Evolutionary conservation across 1,284 basidiomycete genomes (phyloP).

Genomic region (Meira nashicola): DNA sequence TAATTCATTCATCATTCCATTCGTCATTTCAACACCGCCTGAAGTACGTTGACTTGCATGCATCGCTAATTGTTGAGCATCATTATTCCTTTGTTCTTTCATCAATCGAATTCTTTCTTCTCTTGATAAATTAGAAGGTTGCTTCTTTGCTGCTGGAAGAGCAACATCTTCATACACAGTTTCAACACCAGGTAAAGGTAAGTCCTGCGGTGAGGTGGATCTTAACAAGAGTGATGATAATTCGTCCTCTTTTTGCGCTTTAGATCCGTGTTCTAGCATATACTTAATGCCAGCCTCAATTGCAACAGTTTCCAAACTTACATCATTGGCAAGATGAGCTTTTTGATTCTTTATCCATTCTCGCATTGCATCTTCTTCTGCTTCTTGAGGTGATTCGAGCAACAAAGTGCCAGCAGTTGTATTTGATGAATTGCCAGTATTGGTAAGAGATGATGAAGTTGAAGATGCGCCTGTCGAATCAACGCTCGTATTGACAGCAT

Average conservation of each 20-base stretch:
- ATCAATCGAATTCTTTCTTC: slow-evolving; percentile 36
- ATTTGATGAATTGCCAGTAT: background rate
- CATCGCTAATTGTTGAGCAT: background rate
- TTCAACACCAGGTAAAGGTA: background rate
- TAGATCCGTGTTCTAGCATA: background rate
- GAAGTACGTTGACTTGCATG: no score
- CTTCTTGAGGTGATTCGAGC: slow-evolving; percentile 32
- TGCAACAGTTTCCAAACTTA: background rate
- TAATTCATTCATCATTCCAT: slow-evolving; percentile 9
- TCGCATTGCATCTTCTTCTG: slow-evolving; percentile 28
- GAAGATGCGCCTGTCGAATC: background rate
- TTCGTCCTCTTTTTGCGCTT: slow-evolving; percentile 2
- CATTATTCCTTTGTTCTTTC: slow-evolving; percentile 20
- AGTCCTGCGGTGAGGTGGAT: slow-evolving; percentile 10
- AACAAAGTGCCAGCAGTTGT: slow-evolving; percentile 4
- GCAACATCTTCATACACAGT: slow-evolving; percentile 7
- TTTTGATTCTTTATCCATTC: slow-evolving; percentile 5
- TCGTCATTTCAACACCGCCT: background rate
- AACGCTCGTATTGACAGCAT: background rate
- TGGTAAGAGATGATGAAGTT: slow-evolving; percentile 3
- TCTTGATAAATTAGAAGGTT: slow-evolving; percentile 21
- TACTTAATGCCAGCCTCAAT: background rate
- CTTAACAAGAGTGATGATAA: background rate
- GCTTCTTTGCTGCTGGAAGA: background rate
- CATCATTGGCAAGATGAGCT: slow-evolving; percentile 2